phyloP scores from a whole-genome alignment of 208 protist genomes.

The Leishmania arabica region DNA sequence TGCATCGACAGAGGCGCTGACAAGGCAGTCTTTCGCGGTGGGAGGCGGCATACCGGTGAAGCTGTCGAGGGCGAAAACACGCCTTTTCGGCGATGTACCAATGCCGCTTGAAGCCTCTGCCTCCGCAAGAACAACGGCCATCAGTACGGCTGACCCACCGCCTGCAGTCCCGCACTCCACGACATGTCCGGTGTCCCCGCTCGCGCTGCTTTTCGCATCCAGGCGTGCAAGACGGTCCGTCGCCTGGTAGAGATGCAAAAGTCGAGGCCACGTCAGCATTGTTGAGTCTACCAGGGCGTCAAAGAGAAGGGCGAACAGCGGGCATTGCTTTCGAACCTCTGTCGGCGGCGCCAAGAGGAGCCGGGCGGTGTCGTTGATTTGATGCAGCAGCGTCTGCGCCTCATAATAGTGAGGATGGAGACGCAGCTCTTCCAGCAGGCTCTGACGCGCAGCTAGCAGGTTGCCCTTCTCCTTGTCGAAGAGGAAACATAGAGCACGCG shows the following conservation, averaged over 20 bases:
- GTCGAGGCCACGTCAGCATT: conserved; percentile 80
- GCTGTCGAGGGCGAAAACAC: conserved; percentile 72
- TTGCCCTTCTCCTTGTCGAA: conserved; percentile 21
- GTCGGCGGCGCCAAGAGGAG: conserved; percentile 44
- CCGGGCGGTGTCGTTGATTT: conserved; percentile 48
- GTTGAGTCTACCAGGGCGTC: conserved; percentile 75
- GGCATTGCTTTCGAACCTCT: conserved; percentile 44
- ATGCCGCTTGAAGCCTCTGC: conserved; percentile 14
- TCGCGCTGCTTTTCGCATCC: neutral
- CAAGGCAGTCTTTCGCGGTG: conserved; percentile 30
- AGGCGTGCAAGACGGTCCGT: conserved; percentile 27
- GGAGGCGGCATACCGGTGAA: conserved; percentile 77
- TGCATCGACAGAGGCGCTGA: neutral
- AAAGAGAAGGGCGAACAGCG: conserved; percentile 73
- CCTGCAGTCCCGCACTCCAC: conserved; percentile 81
- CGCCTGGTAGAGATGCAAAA: conserved; percentile 55
- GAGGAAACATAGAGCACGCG: conserved; percentile 72
- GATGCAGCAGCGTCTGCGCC: conserved; percentile 44
- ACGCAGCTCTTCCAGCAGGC: conserved; percentile 74
- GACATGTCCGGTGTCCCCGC: conserved; percentile 35
- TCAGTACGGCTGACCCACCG: conserved; percentile 65
- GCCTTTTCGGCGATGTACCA: conserved; percentile 5
- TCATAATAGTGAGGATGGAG: conserved; percentile 39
- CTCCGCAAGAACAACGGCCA: conserved; percentile 54
- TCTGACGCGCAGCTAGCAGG: conserved; percentile 62